Conservation (phyloP, 495 filamentous ascomycete genomes). For the Amphirosellinia nigrospora region DNA sequence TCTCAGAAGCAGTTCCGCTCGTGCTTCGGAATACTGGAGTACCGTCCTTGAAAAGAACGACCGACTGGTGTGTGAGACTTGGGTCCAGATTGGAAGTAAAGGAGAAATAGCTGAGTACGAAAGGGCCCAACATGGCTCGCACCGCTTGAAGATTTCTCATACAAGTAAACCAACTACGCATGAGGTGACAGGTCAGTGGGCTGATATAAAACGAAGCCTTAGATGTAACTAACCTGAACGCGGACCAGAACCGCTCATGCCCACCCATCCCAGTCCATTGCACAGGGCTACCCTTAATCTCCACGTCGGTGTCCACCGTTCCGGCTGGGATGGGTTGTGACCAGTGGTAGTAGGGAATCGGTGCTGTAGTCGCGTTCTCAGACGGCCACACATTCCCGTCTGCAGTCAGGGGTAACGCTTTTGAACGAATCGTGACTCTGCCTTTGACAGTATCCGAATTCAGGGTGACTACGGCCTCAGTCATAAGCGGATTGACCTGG, state of each 20-base stretch:
- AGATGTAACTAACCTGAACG: background rate
- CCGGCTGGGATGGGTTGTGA: constrained; percentile 29
- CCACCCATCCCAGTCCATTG: background rate
- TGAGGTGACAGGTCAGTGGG: background rate
- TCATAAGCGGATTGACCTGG: background rate
- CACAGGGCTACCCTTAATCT: constrained; percentile 3
- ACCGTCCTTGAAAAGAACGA: background rate
- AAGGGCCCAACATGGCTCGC: background rate
- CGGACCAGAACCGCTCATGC: background rate
- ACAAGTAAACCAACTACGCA: background rate
- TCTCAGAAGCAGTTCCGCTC: background rate
- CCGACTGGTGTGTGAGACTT: background rate
- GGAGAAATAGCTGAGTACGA: background rate
- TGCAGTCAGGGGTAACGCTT: background rate
- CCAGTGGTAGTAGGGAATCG: constrained; percentile 29
- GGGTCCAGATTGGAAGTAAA: background rate
- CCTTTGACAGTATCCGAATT: background rate
- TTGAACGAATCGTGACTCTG: background rate
- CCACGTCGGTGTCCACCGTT: constrained; percentile 13
- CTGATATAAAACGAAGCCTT: background rate
- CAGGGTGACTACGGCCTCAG: background rate
- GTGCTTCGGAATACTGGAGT: background rate
- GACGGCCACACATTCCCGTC: constrained; percentile 27
- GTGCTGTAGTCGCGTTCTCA: constrained; percentile 4
- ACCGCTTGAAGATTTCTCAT: background rate